A percentile compares a stretch with the other conserved stretches of the same genome.
phyloP scores from a whole-genome alignment of 257 asterid species.

The Nemophila menziesii region DNA sequence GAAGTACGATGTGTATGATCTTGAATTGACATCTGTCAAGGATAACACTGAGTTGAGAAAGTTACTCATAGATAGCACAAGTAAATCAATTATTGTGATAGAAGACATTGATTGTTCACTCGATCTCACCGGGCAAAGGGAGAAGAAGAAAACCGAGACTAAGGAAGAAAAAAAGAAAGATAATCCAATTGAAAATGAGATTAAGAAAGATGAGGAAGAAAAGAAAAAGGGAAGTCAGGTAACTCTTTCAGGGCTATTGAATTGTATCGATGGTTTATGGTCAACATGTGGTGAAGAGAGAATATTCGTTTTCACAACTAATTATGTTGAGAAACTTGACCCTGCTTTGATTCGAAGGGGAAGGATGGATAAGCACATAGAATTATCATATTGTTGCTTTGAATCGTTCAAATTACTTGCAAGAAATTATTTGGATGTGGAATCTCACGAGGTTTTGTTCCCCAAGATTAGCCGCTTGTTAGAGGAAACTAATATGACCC shows the following conservation, averaged over 20 bases:
- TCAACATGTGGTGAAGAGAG: conserved; percentile 50
- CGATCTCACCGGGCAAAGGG: conserved; percentile 14
- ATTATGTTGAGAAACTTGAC: conserved; percentile 40
- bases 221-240: conserved; percentile 24
- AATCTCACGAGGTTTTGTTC: conserved; percentile 19
- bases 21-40: conserved; percentile 11
- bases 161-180: not conserved
- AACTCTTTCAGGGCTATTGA: conserved; percentile 49
- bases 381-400: conserved; percentile 38
- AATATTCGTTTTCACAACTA: conserved; percentile 48
- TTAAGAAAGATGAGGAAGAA: conserved; percentile 5
- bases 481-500: conserved; percentile 11
- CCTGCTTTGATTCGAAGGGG: conserved; percentile 49
- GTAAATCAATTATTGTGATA: conserved; percentile 18
- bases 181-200: not conserved
- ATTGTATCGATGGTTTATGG: conserved; percentile 63
- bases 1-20: conserved; percentile 17
- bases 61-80: conserved; percentile 7
- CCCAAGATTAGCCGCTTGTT: conserved; percentile 9
- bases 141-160: conserved; percentile 1
- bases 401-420: conserved; percentile 24
- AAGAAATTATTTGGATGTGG: conserved; percentile 13
- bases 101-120: conserved; percentile 26
- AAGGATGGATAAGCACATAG: conserved; percentile 50
- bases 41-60: conserved; percentile 10